A percentile compares a stretch with the other conserved stretches of the same genome.
Conservation (phyloP, 495 filamentous ascomycete genomes). For the Penicillium waksmanii region DNA sequence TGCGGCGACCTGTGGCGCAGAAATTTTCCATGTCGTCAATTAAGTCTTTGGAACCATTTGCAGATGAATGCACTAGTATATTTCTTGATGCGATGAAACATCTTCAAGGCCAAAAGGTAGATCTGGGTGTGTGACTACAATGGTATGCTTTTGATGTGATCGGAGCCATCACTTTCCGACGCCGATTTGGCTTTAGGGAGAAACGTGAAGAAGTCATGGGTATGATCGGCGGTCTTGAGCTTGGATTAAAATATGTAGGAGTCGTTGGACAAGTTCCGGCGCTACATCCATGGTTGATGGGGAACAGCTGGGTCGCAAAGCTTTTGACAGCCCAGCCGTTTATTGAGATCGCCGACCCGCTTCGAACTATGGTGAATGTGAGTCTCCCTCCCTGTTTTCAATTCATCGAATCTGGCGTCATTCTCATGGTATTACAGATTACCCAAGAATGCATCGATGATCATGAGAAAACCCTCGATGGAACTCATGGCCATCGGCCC, state of each 20-base stretch:
- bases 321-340: constrained; percentile 19
- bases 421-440: neutral
- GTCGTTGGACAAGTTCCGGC: constrained; percentile 14
- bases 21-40: constrained; percentile 50
- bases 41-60: constrained; percentile 47
- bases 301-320: constrained; percentile 17
- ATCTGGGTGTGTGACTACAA: constrained; percentile 61
- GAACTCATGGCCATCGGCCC: constrained; percentile 10
- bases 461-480: constrained; percentile 9
- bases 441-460: constrained; percentile 22
- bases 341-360: constrained; percentile 10
- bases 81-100: constrained; percentile 39
- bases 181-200: constrained; percentile 20
- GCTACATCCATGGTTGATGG: constrained; percentile 13
- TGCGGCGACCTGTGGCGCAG: constrained; percentile 58
- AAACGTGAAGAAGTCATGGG: constrained; percentile 12
- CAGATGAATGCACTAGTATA: constrained; percentile 46
- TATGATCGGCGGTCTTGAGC: constrained; percentile 18
- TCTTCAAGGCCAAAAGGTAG: constrained; percentile 47
- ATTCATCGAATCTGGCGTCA: neutral
- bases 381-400: neutral
- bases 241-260: constrained; percentile 13
- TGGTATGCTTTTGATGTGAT: constrained; percentile 61
- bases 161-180: constrained; percentile 36
- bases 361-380: constrained; percentile 20